Evolutionary conservation across 768 basidiomycete species (phyloP), one percentile per base, ranked within the genome.

Genomic region (Cystobasidium onofrii): DNA sequence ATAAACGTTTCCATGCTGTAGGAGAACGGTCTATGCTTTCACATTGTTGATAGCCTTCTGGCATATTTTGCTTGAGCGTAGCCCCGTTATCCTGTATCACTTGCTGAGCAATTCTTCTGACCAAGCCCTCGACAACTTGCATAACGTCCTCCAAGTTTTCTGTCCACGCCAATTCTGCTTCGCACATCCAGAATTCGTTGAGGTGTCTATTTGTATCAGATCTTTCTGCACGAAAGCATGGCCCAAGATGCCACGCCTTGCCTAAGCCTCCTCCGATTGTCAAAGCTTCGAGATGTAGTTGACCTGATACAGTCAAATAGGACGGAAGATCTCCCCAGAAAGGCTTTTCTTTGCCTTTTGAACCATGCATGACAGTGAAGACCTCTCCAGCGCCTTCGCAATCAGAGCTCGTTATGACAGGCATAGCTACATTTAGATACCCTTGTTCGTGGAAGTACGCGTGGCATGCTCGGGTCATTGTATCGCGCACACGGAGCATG

Each of bases 141-240:
- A 88, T 86, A 20, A 90, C 80, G 50, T 84, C 83, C 1, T 83
- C 82, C 2, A 89, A 80, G 9, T 80, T 80, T 27, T 77, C 76
- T 25, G 57, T 34, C 1, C 87, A 89, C 0, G 87, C 87, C 86
- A 91, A 88, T 80, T 99, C 96, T 0, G 91, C 94, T 82, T 99
- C 96, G 67, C 97, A 86, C 96, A 99, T 99, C 90, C 92, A 97
- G 81, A 99, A 99, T 81, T 99, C 96, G 64, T 91, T 88, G 15
- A 99, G 86, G 80, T 99, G 96, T n/a, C 95, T 85, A 36, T 87
- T 86, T 1, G 95, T 97, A 76, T 88, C 85, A 1, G 89, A 90
- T 4, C 87, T 87, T 80, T 99, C 96, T 25, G 96, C 95, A 18
- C 96, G 89, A 82, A 99, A 99, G 76, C 90, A 89, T 0, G 96